phyloP scores from a whole-genome alignment of 805 yeast species.

The Blastobotrys terrestris region DNA sequence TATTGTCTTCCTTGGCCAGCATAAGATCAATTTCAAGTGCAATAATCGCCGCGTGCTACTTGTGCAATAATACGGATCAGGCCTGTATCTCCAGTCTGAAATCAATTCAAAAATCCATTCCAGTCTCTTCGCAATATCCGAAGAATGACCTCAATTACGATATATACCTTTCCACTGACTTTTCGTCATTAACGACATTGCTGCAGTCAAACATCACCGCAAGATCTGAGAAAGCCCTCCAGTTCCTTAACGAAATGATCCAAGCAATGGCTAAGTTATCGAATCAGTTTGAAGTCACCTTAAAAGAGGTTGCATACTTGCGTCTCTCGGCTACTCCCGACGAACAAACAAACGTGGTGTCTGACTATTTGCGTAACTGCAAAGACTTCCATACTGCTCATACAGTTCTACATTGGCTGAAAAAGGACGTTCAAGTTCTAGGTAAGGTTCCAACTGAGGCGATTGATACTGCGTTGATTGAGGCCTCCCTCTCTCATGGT shows the following conservation, averaged over 20 bases:
- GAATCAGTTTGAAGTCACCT: not conserved
- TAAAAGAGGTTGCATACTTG: not conserved
- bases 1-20: conserved; percentile 13
- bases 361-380: conserved; percentile 6
- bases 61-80: not conserved
- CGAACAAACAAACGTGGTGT: not conserved
- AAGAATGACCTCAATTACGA: not conserved
- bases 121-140: not conserved
- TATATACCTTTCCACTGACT: not conserved
- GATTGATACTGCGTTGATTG: conserved; percentile 14
- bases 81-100: not conserved
- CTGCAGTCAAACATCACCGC: not conserved
- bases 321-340: not conserved
- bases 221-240: not conserved
- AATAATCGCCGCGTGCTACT: conserved; percentile 20
- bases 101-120: not conserved
- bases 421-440: conserved; percentile 5
- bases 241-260: not conserved
- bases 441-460: conserved; percentile 7
- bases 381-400: conserved; percentile 14
- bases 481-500: conserved; percentile 19
- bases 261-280: not conserved
- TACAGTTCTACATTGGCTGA: conserved; percentile 1
- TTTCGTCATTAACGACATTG: not conserved
- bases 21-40: conserved; percentile 12